A percentile compares a stretch with the other conserved stretches of the same genome.
These are phyloP conservation scores for Corymbia citriodora DNA, from an alignment of 441 rosid species.

Conservation along the genomic window DNA sequence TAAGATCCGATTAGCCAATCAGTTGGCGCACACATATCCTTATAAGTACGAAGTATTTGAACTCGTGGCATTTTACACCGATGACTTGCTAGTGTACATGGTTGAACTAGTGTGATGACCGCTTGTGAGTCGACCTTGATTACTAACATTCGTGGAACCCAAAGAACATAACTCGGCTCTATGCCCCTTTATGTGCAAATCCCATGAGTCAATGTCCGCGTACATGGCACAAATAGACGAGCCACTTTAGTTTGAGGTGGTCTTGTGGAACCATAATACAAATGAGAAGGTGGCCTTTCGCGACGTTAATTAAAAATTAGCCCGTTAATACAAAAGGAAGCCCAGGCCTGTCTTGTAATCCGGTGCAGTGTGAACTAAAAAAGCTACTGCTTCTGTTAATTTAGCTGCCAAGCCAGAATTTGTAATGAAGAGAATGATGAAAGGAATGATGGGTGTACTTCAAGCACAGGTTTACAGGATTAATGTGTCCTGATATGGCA, in stretches of 20 bases:
- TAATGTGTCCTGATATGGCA: neutral
- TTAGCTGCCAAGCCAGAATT: neutral
- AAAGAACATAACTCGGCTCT: neutral
- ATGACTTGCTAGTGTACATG: neutral
- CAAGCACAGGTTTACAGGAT: neutral
- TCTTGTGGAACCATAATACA: neutral
- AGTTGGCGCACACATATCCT: rapidly evolving
- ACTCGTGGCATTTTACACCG: neutral
- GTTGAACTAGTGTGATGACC: neutral
- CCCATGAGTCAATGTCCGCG: neutral
- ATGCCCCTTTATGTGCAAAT: neutral
- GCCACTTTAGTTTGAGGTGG: neutral
- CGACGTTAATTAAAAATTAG: neutral
- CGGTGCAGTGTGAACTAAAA: neutral
- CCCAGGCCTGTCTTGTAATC: neutral
- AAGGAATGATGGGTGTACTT: neutral
- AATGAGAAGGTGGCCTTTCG: neutral
- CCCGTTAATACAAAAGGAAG: neutral
- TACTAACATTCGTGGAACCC: neutral
- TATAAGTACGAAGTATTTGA: neutral
- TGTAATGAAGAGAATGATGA: neutral
- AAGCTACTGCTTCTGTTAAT: neutral
- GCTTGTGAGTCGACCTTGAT: neutral
- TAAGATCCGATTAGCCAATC: neutral
- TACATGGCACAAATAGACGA: neutral